These are phyloP conservation scores for Bipolaris oryzae DNA, from an alignment of 2,329 filamentous ascomycete genomes.

Conservation along the genomic window DNA sequence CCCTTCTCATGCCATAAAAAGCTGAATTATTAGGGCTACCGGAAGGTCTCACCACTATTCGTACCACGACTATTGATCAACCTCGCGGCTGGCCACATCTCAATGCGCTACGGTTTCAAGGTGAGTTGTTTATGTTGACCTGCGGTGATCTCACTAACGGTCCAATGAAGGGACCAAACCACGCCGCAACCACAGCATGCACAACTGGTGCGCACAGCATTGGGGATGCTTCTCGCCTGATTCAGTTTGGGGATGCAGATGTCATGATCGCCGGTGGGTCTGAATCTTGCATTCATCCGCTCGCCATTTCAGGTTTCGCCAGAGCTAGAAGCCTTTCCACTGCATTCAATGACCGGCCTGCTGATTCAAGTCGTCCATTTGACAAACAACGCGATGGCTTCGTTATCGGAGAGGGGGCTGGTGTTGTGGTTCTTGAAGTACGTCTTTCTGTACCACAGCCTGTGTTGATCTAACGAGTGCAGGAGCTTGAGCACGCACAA, in stretches of 20 bases:
- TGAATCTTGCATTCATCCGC: slow-evolving; percentile 93
- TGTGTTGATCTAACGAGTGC: slow-evolving; percentile 4
- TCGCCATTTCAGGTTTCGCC: slow-evolving; percentile 90
- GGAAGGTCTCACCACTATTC: slow-evolving; percentile 90
- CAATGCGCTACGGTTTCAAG: slow-evolving; percentile 86
- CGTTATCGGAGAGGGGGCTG: slow-evolving; percentile 91
- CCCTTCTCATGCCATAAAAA: not conserved
- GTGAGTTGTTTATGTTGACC: slow-evolving; percentile 36
- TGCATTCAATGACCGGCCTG: slow-evolving; percentile 74
- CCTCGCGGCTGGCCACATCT: slow-evolving; percentile 90
- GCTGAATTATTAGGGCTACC: slow-evolving; percentile 71
- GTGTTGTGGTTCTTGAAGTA: slow-evolving; percentile 81
- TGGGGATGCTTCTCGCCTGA: slow-evolving; percentile 90
- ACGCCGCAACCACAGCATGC: slow-evolving; percentile 90
- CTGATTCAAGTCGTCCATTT: slow-evolving; percentile 81
- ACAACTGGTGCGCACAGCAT: slow-evolving; percentile 95
- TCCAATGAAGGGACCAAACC: slow-evolving; percentile 74
- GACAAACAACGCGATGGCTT: slow-evolving; percentile 82
- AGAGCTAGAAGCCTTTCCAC: slow-evolving; percentile 85
- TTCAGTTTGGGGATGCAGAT: slow-evolving; percentile 87
- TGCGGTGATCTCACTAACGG: slow-evolving; percentile 9
- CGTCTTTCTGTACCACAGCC: not conserved
- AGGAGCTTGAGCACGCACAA: slow-evolving; percentile 85
- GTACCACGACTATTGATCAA: slow-evolving; percentile 94
- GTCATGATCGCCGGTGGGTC: slow-evolving; percentile 96